Evolutionary conservation across 805 yeast species (phyloP).

Genomic region (Clavispora santaluciae): DNA sequence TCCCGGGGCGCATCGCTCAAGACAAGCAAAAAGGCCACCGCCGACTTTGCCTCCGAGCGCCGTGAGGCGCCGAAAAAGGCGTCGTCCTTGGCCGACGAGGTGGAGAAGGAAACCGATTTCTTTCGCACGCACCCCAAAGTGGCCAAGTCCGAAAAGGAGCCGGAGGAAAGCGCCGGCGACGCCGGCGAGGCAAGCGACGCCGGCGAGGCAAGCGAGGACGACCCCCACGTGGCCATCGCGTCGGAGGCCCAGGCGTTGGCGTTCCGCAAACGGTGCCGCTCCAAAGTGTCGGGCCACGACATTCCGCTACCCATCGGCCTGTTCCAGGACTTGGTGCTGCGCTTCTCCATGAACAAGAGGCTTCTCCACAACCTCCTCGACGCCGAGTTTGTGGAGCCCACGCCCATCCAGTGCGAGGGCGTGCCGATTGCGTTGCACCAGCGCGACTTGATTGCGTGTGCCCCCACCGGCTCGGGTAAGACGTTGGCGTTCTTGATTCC

Average conservation of each 20-base stretch:
- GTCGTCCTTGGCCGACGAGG: conserved; percentile 37
- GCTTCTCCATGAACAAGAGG: conserved; percentile 60
- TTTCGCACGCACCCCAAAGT: conserved; percentile 51
- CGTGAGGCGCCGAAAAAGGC: conserved; percentile 18
- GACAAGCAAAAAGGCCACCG: conserved; percentile 43
- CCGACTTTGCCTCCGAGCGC: conserved; percentile 35
- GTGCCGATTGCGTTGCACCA: conserved; percentile 67
- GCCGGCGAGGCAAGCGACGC: conserved; percentile 23
- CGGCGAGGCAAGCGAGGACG: conserved; percentile 22
- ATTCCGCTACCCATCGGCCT: conserved; percentile 89
- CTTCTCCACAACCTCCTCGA: conserved; percentile 60
- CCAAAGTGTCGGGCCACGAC: conserved; percentile 79
- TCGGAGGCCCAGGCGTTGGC: conserved; percentile 54
- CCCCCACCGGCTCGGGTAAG: conserved; percentile 98
- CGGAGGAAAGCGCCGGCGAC: conserved; percentile 12
- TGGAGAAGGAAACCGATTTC: conserved; percentile 77
- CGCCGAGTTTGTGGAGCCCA: conserved; percentile 77
- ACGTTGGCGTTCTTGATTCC: conserved; percentile 89
- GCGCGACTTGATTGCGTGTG: conserved; percentile 86
- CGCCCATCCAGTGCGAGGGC: conserved; percentile 89
- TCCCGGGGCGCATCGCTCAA: conserved; percentile 81
- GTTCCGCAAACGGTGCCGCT: conserved; percentile 55
- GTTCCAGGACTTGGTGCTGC: conserved; percentile 69
- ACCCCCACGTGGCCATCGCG: conserved; percentile 39
- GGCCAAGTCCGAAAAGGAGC: conserved; percentile 6